Base-by-base conservation (phyloP, 306 rosid species). In the Lupinus albus region DNA sequence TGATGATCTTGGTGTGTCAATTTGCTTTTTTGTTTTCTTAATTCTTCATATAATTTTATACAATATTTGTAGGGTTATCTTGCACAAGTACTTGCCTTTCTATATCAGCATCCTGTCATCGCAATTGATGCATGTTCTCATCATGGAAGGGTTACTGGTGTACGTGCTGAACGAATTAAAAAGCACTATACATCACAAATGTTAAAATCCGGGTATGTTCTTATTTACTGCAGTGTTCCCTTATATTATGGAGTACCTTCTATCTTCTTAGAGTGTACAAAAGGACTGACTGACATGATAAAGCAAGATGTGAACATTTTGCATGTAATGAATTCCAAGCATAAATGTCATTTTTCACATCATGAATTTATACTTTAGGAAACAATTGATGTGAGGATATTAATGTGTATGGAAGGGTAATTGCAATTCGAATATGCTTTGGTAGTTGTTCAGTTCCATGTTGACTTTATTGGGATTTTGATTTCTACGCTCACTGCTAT, bases 121-220 rank as follows among this genome's bases (percentile, higher is more conserved):
- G 98, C 96, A 20, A 86, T 92, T 69, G 98, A 92, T 82, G 86
- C 98, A 39, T 89, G 84, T 68, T 84, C 95, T 68, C 98, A 87
- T 81, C 98, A 92, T 76, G 96, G 95, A 76, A 88, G 51, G 11
- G 85, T 92, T 67, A 88, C 95, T 5, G 66, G 80, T 80, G 85
- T 83, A 8, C 87, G 98, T 20, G 95, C 98, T 61, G 80, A 67
- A 71, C 84, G 89, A 41, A 92, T 92, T 67, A 81, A 77, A 85
- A 87, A 81, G 76, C 64, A 89, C 78, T 89, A 84, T 78, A 80
- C 75, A 56, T 81, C 96, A 63, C 86, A 81, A 65, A 84, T 85
- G 82, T 75, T 77, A 76, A 92, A 89, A 78, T 84, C 96, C 68
- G 78, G 82, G 95, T 89, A 86, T 53, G 83, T 53, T 61, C 64